Conservation (phyloP, 352 stramenopile species). For the Thraustochytrium sp. region DNA sequence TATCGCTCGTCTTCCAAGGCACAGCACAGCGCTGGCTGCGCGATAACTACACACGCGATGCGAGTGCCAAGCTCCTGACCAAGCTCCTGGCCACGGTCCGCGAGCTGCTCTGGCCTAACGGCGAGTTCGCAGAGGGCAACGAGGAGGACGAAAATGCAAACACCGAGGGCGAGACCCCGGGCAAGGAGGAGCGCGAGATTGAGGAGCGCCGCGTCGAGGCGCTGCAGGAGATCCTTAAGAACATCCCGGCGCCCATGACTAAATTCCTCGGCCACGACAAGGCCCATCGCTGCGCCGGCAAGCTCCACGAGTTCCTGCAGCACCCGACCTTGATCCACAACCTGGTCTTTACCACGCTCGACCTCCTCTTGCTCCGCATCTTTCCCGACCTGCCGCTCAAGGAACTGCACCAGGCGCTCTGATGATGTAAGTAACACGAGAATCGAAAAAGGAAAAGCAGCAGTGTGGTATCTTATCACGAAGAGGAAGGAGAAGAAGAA, state of each 20-base stretch:
- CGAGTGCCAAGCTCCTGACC: slow-evolving; percentile 63
- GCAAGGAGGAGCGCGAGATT: slow-evolving; percentile 55
- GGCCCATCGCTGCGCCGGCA: slow-evolving; percentile 66
- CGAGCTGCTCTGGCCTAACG: slow-evolving; percentile 54
- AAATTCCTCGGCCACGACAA: slow-evolving; percentile 69
- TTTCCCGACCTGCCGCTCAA: slow-evolving; percentile 58
- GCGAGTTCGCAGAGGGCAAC: slow-evolving; percentile 49
- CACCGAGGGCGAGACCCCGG: slow-evolving; percentile 21
- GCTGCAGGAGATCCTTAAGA: slow-evolving; percentile 64
- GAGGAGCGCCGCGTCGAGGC: slow-evolving; percentile 59
- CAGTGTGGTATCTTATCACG: too few species aligned
- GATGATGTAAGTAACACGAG: too few species aligned
- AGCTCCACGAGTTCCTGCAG: slow-evolving; percentile 75
- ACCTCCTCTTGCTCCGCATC: slow-evolving; percentile 67
- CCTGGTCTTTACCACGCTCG: slow-evolving; percentile 66
- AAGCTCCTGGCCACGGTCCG: slow-evolving; percentile 58
- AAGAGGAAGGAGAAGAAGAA: too few species aligned
- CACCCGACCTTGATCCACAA: slow-evolving; percentile 78
- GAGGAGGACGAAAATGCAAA: slow-evolving; percentile 47
- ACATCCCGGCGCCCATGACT: slow-evolving; percentile 64
- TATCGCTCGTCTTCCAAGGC: slow-evolving; percentile 68
- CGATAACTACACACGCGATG: slow-evolving; percentile 69
- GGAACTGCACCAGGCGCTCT: slow-evolving; percentile 12
- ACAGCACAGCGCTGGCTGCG: slow-evolving; percentile 73
- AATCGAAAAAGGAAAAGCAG: neutral